Evolutionary conservation across 2,329 filamentous ascomycete species (phyloP).

Genomic region (Trichoderma harzianum): DNA sequence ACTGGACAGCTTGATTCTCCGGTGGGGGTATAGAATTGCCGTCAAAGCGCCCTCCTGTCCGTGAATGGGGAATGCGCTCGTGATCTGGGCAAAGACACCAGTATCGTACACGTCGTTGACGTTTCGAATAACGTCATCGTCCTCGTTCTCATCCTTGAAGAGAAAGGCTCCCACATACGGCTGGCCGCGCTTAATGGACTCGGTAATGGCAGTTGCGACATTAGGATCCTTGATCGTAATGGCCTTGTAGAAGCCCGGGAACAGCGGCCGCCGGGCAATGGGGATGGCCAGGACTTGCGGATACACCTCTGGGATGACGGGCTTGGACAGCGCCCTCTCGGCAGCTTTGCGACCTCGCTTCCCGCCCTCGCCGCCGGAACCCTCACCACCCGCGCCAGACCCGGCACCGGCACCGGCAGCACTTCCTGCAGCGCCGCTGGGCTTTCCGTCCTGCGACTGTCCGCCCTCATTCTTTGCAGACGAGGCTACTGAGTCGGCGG

Average conservation of each 20-base stretch:
- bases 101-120: constrained; percentile 91
- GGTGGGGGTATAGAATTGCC: constrained; percentile 92
- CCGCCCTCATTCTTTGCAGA: constrained; percentile 44
- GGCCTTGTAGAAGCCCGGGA: constrained; percentile 98
- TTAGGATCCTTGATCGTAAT: constrained; percentile 93
- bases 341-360: constrained; percentile 68
- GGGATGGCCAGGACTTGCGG: constrained; percentile 97
- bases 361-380: constrained; percentile 57
- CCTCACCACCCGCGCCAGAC: constrained; percentile 51
- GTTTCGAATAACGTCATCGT: constrained; percentile 89
- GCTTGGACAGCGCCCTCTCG: constrained; percentile 81
- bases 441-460: constrained; percentile 50
- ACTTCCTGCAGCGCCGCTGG: constrained; percentile 38
- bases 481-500: constrained; percentile 32
- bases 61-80: constrained; percentile 87
- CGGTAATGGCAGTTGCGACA: constrained; percentile 86
- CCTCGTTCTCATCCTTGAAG: constrained; percentile 92
- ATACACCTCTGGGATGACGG: constrained; percentile 88
- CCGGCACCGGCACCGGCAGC: constrained; percentile 56
- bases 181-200: constrained; percentile 95
- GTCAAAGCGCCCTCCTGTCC: constrained; percentile 84
- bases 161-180: constrained; percentile 96
- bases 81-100: constrained; percentile 96
- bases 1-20: constrained; percentile 84
- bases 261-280: constrained; percentile 87